Conservation (phyloP, 805 yeast genomes). For the Nakazawaea peltata region DNA sequence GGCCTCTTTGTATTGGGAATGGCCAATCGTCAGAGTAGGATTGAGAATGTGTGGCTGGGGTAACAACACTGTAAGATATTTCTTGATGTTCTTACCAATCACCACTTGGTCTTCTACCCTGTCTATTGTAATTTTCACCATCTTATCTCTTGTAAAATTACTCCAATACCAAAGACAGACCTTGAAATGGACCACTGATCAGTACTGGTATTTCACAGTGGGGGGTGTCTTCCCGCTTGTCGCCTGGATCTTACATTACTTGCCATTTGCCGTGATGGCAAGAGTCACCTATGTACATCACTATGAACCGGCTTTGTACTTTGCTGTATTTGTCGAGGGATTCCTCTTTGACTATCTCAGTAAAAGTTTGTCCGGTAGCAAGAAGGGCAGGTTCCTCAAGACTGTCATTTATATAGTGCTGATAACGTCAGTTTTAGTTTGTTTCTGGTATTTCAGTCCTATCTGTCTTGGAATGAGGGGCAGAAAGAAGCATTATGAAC, state of each 20-base stretch:
- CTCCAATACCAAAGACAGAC: constrained; percentile 67
- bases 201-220: constrained; percentile 19
- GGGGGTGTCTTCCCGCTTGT: constrained; percentile 80
- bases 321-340: constrained; percentile 60
- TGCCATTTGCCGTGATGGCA: constrained; percentile 89
- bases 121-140: constrained; percentile 34
- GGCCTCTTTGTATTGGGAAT: constrained; percentile 76
- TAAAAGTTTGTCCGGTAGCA: constrained; percentile 19
- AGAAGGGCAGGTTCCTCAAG: constrained; percentile 12
- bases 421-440: constrained; percentile 35
- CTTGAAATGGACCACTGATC: constrained; percentile 16
- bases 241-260: constrained; percentile 84
- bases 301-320: constrained; percentile 89
- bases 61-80: constrained; percentile 45
- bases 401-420: constrained; percentile 28
- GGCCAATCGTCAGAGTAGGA: constrained; percentile 67
- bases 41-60: constrained; percentile 77
- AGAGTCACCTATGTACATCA: constrained; percentile 97
- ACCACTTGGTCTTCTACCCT: constrained; percentile 55
- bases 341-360: constrained; percentile 44
- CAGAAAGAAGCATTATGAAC: constrained; percentile 26
- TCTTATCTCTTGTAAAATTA: constrained; percentile 29
- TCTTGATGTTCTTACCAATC: constrained; percentile 58
- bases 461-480: constrained; percentile 63
- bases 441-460: constrained; percentile 55